phyloP scores from a whole-genome alignment of 2,329 filamentous ascomycete genomes.

The Cladophialophora bantiana region DNA sequence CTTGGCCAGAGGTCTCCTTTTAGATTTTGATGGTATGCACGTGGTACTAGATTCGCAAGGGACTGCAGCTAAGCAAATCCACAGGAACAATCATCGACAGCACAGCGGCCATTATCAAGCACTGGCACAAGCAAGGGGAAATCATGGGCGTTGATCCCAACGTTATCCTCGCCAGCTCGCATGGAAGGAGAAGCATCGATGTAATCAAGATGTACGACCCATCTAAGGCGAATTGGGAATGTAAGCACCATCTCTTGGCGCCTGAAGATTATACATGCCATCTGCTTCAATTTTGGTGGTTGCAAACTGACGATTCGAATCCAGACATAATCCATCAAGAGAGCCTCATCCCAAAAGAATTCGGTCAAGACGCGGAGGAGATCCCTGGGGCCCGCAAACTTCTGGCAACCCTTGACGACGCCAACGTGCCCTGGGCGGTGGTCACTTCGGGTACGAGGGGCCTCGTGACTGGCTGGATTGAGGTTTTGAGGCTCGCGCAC shows the following conservation, averaged over 20 bases:
- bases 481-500: conserved; percentile 68
- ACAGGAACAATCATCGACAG: conserved; percentile 55
- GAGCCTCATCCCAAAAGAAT: conserved; percentile 75
- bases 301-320: background rate
- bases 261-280: background rate
- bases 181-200: conserved; percentile 90
- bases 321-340: conserved; percentile 84
- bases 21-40: conserved; percentile 53
- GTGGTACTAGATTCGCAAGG: no score
- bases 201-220: conserved; percentile 79
- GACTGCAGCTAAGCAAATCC: background rate
- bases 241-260: conserved; percentile 59
- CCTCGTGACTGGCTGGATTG: conserved; percentile 75
- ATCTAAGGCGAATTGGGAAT: conserved; percentile 90
- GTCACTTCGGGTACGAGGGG: conserved; percentile 72
- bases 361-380: conserved; percentile 79
- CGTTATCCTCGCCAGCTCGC: conserved; percentile 86
- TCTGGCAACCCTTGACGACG: conserved; percentile 69
- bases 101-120: conserved; percentile 65
- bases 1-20: conserved; percentile 54
- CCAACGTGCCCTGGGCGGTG: conserved; percentile 79
- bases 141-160: conserved; percentile 86
- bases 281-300: background rate
- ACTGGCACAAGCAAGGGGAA: conserved; percentile 68
- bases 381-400: conserved; percentile 81